Evolutionary conservation across 2,329 filamentous ascomycete species (phyloP), one percentile per base, ranked within the genome.

Genomic region (Paecilomyces niveus): DNA sequence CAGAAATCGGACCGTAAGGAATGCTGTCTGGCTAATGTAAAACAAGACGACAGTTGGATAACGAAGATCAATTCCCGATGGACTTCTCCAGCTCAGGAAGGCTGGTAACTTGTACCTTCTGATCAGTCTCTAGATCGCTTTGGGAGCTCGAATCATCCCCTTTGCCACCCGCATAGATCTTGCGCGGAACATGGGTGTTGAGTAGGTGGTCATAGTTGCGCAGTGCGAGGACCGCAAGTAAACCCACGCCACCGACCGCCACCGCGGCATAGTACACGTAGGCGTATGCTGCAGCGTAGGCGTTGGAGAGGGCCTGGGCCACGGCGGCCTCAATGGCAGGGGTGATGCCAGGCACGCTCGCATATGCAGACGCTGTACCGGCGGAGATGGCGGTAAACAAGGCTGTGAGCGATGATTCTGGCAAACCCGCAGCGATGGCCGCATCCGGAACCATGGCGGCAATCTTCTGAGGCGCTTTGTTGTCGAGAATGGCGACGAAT

Each of bases 251-350:
- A 13, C 61, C 62, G n/a, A 67, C 57, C 0, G 64, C 64, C 18
- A 67, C 53, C 3, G 62, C 61, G 10, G 60, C 59, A 54, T 67
- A 67, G 54, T 67, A 67, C 1, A 67, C 61, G 26, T 66, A 67
- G 8, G 65, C 51, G 52, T 65, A 67, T 0, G 64, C 59, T 10
- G 55, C 64, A 1, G 62, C 57, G 49, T 65, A 65, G 9, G 61
- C 59, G 24, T 61, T 53, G 18, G 58, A 57, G 3, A 64, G 59
- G 15, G 32, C 35, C 9, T 58, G 18, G 1, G 18, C 22, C 5
- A 62, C 62, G 6, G 58, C 57, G 15, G 58, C 29, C 8, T 55
- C 59, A 10, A 66, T 64, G 2, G 50, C 54, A 21, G 33, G 54
- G 3, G 60, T 62, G 13, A 68, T 62, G 24, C 58, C 61, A 2